Conservation (phyloP, 345 rosid genomes). For the Murraya paniculata region DNA sequence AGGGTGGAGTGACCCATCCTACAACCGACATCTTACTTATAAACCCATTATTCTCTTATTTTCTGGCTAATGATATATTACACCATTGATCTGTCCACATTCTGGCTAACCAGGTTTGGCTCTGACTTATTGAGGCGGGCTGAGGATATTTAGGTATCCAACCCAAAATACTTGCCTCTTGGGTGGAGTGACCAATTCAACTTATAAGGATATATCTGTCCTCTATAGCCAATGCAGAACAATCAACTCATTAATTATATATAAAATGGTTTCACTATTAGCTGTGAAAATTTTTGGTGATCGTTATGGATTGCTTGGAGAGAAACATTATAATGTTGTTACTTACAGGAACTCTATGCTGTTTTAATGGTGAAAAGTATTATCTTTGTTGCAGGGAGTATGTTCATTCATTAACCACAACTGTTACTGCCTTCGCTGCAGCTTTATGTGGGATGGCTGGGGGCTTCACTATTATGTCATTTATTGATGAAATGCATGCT, state of each 20-base stretch:
- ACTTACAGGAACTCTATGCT: slow-evolving; percentile 1
- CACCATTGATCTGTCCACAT: neutral
- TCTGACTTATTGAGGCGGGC: neutral
- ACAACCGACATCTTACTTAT: neutral
- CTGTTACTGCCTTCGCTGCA: slow-evolving; percentile 45
- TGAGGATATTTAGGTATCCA: neutral
- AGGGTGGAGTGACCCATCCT: neutral
- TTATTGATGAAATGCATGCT: slow-evolving; percentile 57
- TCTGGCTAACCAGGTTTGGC: neutral
- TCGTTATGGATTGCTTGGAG: slow-evolving; percentile 18
- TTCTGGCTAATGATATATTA: too few species aligned
- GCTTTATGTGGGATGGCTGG: slow-evolving; percentile 50
- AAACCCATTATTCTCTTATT: too few species aligned
- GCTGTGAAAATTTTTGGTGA: neutral
- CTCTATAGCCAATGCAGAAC: neutral
- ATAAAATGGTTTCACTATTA: neutral
- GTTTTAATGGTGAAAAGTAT: slow-evolving; percentile 14
- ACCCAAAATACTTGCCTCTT: neutral
- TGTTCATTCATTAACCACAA: slow-evolving; percentile 52
- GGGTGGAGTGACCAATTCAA: neutral
- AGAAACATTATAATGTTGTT: slow-evolving; percentile 12
- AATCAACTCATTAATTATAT: neutral
- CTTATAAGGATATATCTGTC: neutral
- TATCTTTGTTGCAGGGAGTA: slow-evolving; percentile 60
- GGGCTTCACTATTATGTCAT: slow-evolving; percentile 49